Conservation (phyloP, 2,329 filamentous ascomycete genomes). For the Talaromyces amestolkiae region DNA sequence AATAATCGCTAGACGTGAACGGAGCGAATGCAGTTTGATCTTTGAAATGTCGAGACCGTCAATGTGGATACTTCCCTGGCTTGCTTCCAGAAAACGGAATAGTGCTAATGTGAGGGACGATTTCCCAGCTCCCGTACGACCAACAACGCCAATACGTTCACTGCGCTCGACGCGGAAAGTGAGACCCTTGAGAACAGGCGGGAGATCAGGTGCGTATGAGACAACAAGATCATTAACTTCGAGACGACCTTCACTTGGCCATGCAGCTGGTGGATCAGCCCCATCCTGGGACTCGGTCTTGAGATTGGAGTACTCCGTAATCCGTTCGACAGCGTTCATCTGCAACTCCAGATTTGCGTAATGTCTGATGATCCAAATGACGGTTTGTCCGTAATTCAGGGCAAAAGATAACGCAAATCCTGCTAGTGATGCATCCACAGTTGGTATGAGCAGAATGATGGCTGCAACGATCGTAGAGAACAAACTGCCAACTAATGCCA, state of each 20-base stretch:
- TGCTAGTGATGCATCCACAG: conserved; percentile 67
- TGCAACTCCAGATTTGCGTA: conserved; percentile 71
- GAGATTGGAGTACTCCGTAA: conserved; percentile 71
- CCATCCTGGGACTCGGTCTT: conserved; percentile 65
- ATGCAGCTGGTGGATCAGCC: conserved; percentile 62
- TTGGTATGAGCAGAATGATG: conserved; percentile 60
- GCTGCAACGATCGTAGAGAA: conserved; percentile 66
- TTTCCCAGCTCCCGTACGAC: conserved; percentile 75
- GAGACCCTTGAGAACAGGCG: conserved; percentile 67
- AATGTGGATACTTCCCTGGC: conserved; percentile 64
- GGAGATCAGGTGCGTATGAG: conserved; percentile 67
- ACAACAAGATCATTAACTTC: conserved; percentile 72
- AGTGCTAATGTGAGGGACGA: conserved; percentile 71
- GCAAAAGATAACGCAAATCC: conserved; percentile 75
- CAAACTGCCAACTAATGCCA: conserved; percentile 65
- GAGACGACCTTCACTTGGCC: conserved; percentile 71
- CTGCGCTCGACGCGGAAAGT: conserved; percentile 65
- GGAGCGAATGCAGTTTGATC: conserved; percentile 66
- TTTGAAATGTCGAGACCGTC: conserved; percentile 73
- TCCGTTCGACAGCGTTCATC: conserved; percentile 75
- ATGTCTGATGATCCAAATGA: conserved; percentile 65
- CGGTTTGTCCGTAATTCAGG: conserved; percentile 63
- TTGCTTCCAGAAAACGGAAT: conserved; percentile 73
- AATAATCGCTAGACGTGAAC: conserved; percentile 75
- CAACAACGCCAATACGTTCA: conserved; percentile 72